Conservation (phyloP, 371 early-diverging fungal species). For the Mortierella sp. region DNA sequence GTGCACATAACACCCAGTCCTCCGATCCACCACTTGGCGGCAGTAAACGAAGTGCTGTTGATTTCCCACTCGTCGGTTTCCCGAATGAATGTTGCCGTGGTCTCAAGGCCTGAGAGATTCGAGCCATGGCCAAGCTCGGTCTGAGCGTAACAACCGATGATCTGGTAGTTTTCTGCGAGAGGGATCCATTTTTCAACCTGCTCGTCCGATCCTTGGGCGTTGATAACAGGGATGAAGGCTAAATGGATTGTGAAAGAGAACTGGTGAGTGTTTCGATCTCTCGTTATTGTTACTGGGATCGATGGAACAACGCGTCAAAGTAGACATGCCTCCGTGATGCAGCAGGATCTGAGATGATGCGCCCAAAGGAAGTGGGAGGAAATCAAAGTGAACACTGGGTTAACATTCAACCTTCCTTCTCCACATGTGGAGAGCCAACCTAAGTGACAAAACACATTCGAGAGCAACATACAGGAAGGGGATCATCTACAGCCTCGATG, state of each 20-base stretch:
- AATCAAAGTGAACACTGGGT: neutral
- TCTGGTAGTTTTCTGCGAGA: conserved; percentile 76
- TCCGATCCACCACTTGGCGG: conserved; percentile 93
- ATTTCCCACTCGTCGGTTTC: conserved; percentile 88
- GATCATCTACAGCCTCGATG: conserved; percentile 43
- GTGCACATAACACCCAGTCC: conserved; percentile 67
- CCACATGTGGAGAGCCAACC: neutral
- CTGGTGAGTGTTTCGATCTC: no score
- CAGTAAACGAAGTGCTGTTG: conserved; percentile 82
- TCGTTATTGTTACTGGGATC: neutral
- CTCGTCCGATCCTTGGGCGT: conserved; percentile 79
- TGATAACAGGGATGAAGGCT: conserved; percentile 86
- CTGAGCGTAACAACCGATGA: conserved; percentile 90
- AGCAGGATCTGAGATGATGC: conserved; percentile 21
- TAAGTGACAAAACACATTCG: no score
- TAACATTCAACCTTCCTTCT: neutral
- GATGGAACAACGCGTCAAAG: no score
- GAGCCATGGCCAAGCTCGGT: conserved; percentile 71
- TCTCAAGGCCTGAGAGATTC: conserved; percentile 89
- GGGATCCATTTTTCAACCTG: conserved; percentile 81
- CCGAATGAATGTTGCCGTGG: conserved; percentile 85
- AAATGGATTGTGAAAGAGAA: neutral
- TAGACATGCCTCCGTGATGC: conserved; percentile 35
- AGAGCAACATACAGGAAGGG: conserved; percentile 29
- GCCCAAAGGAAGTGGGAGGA: neutral